These are phyloP conservation scores for Beta corolliflora DNA, from an alignment of 179 eudicot species.

Conservation along the genomic window DNA sequence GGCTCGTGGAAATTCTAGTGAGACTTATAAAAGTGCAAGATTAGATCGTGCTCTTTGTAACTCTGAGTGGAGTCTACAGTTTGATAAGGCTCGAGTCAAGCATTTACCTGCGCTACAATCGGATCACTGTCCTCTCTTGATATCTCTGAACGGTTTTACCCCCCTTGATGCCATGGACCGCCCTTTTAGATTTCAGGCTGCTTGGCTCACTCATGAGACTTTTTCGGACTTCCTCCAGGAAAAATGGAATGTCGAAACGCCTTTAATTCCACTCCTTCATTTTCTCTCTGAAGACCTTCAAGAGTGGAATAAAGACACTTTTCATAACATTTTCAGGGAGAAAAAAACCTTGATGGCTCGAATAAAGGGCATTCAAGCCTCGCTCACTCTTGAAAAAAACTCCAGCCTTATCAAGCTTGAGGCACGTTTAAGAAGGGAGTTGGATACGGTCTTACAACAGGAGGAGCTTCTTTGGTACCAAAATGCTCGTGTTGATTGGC, in stretches of 20 bases:
- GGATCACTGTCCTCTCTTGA: not conserved
- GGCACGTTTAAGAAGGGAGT: not conserved
- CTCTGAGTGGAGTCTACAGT: not conserved
- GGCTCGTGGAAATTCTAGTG: not conserved
- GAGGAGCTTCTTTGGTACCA: not conserved
- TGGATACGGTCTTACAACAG: not conserved
- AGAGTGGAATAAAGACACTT: not conserved
- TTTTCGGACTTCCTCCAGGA: not conserved
- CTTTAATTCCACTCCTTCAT: not conserved
- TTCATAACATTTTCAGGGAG: not conserved
- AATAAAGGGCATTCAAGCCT: not conserved
- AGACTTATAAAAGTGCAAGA: not conserved
- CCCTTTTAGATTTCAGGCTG: not conserved
- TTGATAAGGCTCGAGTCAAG: not conserved
- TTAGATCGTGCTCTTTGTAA: not conserved
- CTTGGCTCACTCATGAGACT: not conserved
- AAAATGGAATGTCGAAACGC: not conserved
- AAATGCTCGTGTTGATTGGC: not conserved
- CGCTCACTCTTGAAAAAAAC: not conserved
- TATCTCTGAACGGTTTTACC: not conserved
- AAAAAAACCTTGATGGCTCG: not conserved
- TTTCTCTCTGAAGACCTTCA: not conserved
- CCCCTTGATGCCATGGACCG: not conserved
- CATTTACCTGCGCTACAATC: not conserved
- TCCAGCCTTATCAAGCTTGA: not conserved